Percentiles rank a stretch among this genome's conserved stretches.
Evolutionary conservation across 1,284 basidiomycete species (phyloP).

Genomic region (Ustilago crameri): DNA sequence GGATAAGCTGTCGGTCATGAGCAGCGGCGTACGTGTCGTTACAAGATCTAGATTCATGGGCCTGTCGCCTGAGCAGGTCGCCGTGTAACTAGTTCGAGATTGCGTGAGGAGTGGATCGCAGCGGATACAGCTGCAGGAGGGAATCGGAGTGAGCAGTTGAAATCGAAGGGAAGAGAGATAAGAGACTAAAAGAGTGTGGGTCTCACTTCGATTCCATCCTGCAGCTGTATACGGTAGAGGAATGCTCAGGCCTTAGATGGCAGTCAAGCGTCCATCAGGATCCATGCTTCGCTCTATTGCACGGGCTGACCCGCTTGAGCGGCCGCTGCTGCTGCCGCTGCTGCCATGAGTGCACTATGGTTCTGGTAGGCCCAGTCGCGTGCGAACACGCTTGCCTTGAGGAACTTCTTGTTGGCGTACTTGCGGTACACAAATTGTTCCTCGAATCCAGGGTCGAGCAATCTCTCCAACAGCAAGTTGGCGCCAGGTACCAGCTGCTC

Average conservation of each 20-base stretch:
- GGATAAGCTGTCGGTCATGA: constrained; percentile 1
- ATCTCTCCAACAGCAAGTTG: constrained; percentile 83
- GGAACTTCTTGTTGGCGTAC: constrained; percentile 92
- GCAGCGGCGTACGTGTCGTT: constrained; percentile 6
- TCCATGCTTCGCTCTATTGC: neutral
- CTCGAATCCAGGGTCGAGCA: constrained; percentile 82
- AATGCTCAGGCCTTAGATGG: no score
- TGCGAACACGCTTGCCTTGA: constrained; percentile 76
- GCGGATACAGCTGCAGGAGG: constrained; percentile 6
- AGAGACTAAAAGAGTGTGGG: constrained; percentile 28
- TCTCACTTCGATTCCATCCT: constrained; percentile 15
- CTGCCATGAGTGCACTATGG: constrained; percentile 48
- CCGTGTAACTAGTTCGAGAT: neutral
- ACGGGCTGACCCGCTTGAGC: constrained; percentile 28
- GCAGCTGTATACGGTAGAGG: neutral
- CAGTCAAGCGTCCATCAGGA: neutral
- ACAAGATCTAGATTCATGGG: neutral
- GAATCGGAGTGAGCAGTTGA: constrained; percentile 30
- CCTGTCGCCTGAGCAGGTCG: neutral
- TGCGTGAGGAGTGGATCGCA: neutral
- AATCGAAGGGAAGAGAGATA: neutral
- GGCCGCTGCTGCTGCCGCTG: constrained; percentile 40
- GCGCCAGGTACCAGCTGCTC: constrained; percentile 87
- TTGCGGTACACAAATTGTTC: constrained; percentile 92
- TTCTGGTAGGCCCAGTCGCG: constrained; percentile 70